A percentile compares a stretch with the other conserved stretches of the same genome.
These are phyloP conservation scores for Lycium ferocissimum DNA, from an alignment of 257 asterid genomes.

Conservation along the genomic window DNA sequence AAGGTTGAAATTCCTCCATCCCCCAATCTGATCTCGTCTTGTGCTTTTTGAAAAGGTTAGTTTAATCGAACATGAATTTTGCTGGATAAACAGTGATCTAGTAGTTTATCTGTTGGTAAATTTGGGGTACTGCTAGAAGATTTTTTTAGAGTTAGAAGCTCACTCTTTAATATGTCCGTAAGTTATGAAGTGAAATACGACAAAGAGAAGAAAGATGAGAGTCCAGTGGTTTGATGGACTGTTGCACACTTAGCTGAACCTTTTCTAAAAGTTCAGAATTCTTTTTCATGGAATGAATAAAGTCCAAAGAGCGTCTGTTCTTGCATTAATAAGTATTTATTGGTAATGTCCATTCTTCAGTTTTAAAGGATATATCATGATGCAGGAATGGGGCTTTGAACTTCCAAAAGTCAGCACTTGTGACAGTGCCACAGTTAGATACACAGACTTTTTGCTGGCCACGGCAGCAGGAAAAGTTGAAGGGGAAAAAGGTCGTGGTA, in stretches of 20 bases:
- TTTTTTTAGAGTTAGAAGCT: not conserved
- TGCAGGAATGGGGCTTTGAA: constrained; percentile 76
- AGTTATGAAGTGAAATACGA: constrained; percentile 12
- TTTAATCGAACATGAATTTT: not conserved
- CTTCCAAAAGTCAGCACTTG: constrained; percentile 54
- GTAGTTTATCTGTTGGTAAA: not conserved
- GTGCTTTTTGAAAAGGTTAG: not conserved
- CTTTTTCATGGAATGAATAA: not conserved
- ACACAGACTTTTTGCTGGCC: constrained; percentile 70
- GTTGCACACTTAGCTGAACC: not conserved
- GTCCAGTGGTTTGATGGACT: not conserved
- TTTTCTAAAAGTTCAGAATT: not conserved
- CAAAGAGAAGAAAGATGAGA: not conserved
- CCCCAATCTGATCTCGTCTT: not conserved
- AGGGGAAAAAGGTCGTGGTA: constrained; percentile 56
- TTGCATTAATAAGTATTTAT: constrained; percentile 4
- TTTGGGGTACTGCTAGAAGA: constrained; percentile 12
- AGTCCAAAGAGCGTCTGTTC: not conserved
- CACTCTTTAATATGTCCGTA: not conserved
- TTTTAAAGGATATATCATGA: not conserved
- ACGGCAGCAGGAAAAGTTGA: constrained; percentile 69
- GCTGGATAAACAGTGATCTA: not conserved
- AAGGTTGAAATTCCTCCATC: not conserved
- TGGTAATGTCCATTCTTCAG: not conserved
- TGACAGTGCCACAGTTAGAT: constrained; percentile 50